Conservation (phyloP, 2,329 filamentous ascomycete genomes). For the Botryosphaeria agaves region DNA sequence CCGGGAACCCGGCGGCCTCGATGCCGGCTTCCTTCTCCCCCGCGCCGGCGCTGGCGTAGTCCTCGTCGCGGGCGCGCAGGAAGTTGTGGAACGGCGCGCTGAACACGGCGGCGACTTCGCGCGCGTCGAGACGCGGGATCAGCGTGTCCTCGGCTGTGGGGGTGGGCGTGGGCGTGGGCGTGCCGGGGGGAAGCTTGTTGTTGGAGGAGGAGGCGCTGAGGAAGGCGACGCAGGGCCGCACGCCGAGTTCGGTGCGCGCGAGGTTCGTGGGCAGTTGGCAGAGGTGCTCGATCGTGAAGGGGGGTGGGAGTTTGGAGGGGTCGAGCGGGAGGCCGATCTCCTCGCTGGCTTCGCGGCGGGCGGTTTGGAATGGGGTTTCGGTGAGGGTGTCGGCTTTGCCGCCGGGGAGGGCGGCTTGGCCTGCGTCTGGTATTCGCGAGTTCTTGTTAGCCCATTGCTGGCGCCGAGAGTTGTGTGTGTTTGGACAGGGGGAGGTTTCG, state of each 20-base stretch:
- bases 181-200: conserved; percentile 1
- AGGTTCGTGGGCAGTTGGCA: conserved; percentile 54
- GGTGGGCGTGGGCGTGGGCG: neutral
- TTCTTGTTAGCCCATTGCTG: neutral
- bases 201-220: conserved; percentile 26
- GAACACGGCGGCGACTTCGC: conserved; percentile 88
- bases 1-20: conserved; percentile 19
- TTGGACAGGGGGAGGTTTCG: neutral
- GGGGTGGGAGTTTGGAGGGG: conserved; percentile 49
- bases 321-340: conserved; percentile 77
- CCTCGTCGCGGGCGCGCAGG: conserved; percentile 42
- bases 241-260: conserved; percentile 31
- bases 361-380: conserved; percentile 56
- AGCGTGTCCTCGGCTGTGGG: conserved; percentile 47
- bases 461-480: neutral
- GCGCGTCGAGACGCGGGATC: conserved; percentile 68
- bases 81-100: conserved; percentile 80
- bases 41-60: conserved; percentile 13
- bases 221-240: conserved; percentile 38
- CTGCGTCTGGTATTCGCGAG: conserved; percentile 33
- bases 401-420: conserved; percentile 74
- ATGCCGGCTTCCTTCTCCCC: conserved; percentile 4
- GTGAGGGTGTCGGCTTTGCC: conserved; percentile 39
- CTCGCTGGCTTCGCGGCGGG: conserved; percentile 77
- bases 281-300: conserved; percentile 75